Base-by-base conservation (phyloP, 192 early-diverging fungal species). In the Dissophora globulifera region DNA sequence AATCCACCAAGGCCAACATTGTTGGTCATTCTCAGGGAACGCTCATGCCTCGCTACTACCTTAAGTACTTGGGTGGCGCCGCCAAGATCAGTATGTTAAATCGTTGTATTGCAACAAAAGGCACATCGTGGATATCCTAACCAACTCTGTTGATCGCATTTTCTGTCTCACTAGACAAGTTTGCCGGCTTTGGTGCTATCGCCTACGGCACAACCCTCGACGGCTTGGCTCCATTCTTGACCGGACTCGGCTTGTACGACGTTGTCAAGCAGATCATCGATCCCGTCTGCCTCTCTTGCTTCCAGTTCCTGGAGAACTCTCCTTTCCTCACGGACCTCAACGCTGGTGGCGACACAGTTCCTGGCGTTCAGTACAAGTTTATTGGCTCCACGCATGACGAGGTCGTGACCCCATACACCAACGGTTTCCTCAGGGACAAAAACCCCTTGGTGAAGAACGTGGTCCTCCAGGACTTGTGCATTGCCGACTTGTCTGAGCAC, bases 321-420 rank as follows among this genome's bases (percentile, higher is more conserved):
- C 7, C 22, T 0, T 78, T 78, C 50, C 29, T 78, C 16, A 41
- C n/a, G 3, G 32, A 62, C 16, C 46, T 78, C 15, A 69, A 78
- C 55, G 67, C 27, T 0, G 76, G 67, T 25, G 76, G 76, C 4
- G 74, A 78, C 40, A 78, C 74, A 10, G 74, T 78, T 8, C 74
- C 74, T 23, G 74, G 74, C 15, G 65, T 68, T 10, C 13, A 46
- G 26, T 78, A 68, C 74, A 78, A 52, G 48, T 69, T 64, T 26
- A 62, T 78, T 23, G 66, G 35, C 4, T 59, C 60, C 54, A 30
- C 56, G 49, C 55, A 25, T 40, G 76, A 78, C 30, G 38, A 69
- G 17, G 55, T 69, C 10, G 76, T 78, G 15, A 78, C 76, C 19
- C 76, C 76, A 9, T 78, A 69, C 42, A 69, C 66, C 54, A 69